phyloP scores from a whole-genome alignment of 129 eudicot genomes.

The Arctium lappa region DNA sequence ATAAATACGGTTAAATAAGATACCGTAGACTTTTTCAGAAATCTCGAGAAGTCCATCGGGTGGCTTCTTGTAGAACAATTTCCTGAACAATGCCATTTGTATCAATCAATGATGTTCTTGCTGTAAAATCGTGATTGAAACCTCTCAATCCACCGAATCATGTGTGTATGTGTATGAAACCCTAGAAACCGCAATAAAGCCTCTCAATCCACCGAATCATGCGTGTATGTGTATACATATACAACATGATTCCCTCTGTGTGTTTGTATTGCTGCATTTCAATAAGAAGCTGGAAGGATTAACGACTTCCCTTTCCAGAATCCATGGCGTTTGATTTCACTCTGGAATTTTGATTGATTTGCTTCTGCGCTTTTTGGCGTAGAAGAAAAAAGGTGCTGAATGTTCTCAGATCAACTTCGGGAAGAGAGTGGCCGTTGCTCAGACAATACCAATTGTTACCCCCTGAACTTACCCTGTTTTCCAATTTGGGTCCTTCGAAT shows the following conservation, averaged over 20 bases:
- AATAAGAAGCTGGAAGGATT: constrained; percentile 15
- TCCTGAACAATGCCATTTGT: constrained; percentile 63
- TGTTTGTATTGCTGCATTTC: constrained; percentile 12
- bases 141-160: constrained; percentile 28
- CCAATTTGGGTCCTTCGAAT: background rate
- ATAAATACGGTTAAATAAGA: background rate
- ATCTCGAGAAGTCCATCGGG: constrained; percentile 93
- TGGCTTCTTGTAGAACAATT: constrained; percentile 69
- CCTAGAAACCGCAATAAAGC: background rate
- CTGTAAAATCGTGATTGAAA: constrained; percentile 20
- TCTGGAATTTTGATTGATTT: background rate
- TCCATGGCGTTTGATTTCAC: constrained; percentile 16
- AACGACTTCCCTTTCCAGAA: constrained; percentile 7
- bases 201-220: constrained; percentile 23
- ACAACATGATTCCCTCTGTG: background rate
- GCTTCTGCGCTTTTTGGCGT: background rate
- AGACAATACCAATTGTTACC: background rate
- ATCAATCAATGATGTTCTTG: constrained; percentile 18
- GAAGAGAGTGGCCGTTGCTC: constrained; percentile 27
- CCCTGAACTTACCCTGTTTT: constrained; percentile 4
- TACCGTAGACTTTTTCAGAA: constrained; percentile 82
- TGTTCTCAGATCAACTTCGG: constrained; percentile 27
- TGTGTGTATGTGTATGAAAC: background rate
- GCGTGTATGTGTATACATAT: background rate
- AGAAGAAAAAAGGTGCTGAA: constrained; percentile 11